Evolutionary conservation across 208 protist genomes (phyloP).

Genomic region (Acanthamoeba rhysodes): DNA sequence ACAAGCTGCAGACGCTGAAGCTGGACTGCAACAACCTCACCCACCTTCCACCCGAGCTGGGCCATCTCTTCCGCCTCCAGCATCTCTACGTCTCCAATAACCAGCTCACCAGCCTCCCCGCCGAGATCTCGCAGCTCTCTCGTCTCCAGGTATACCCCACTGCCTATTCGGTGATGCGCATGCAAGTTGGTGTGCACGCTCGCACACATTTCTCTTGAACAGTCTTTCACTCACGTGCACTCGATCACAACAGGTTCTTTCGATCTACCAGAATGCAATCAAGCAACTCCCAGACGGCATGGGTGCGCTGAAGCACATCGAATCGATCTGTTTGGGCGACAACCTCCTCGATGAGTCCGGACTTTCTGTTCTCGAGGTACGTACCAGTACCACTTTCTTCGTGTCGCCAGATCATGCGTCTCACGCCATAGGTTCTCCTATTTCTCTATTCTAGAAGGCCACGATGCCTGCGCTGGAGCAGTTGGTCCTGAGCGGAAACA

Average conservation of each 20-base stretch:
- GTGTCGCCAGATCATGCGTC: not conserved
- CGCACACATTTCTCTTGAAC: not conserved
- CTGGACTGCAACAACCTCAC: slow-evolving; percentile 43
- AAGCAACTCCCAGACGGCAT: slow-evolving; percentile 26
- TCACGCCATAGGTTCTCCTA: too few species aligned
- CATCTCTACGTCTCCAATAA: slow-evolving; percentile 54
- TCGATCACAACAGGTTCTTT: slow-evolving; percentile 48
- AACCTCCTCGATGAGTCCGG: slow-evolving; percentile 69
- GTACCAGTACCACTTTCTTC: not conserved
- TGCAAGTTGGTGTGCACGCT: not conserved
- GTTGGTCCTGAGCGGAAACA: slow-evolving; percentile 70
- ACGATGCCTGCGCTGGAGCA: slow-evolving; percentile 54
- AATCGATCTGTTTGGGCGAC: slow-evolving; percentile 60
- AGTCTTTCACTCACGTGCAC: not conserved
- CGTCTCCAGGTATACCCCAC: slow-evolving; percentile 14
- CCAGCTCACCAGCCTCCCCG: slow-evolving; percentile 9
- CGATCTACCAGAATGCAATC: slow-evolving; percentile 55
- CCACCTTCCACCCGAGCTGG: slow-evolving; percentile 62
- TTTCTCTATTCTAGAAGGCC: not conserved
- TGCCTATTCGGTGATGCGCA: not conserved
- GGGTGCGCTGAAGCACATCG: slow-evolving; percentile 29
- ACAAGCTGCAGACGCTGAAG: slow-evolving; percentile 54
- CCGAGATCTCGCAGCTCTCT: slow-evolving; percentile 60
- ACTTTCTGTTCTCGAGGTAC: not conserved
- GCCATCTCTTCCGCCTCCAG: slow-evolving; percentile 42